Base-by-base conservation (phyloP, 139 green algal species). In the Chlamydomonas sp. region DNA sequence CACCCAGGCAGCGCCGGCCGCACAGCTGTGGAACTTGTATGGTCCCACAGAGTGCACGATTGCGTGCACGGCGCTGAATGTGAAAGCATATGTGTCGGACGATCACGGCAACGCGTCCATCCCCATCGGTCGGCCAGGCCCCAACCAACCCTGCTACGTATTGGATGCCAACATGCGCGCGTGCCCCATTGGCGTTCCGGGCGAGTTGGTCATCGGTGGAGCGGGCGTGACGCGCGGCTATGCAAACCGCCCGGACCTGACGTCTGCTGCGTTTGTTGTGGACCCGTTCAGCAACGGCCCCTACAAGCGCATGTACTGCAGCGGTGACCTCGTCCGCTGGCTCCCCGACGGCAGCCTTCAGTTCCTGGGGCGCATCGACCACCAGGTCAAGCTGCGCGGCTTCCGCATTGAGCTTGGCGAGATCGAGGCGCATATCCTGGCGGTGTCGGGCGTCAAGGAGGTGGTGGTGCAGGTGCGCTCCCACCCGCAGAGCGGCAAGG, bases 381-480 rank as follows among this genome's bases (percentile, higher is more conserved):
- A 58, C 3, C 73, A 78, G 66, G 69, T 88, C 37, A 86, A 88
- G 72, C 70, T 88, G 24, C 71, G 72, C 35, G 83, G 83, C 22
- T 73, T 86, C 36, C 59, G 80, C 24, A 83, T 88, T 48, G 83
- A 88, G 71, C 58, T 88, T 59, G 73, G 72, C 8, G 83, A 88
- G 73, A 49, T 87, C 20, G 83, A 88, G 47, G n/a, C n/a, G 54
- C 76, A 13, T n/a, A n/a, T n/a, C n/a, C n/a, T n/a, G n/a, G n/a
- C n/a, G n/a, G n/a, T n/a, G n/a, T n/a, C n/a, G n/a, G n/a, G n/a
- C n/a, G n/a, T n/a, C n/a, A n/a, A n/a, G n/a, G n/a, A n/a, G n/a
- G n/a, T n/a, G n/a, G n/a, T n/a, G n/a, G n/a, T n/a, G n/a, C n/a
- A n/a, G n/a, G n/a, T n/a, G n/a, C n/a, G n/a, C n/a, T n/a, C n/a